Evolutionary conservation across 2,329 filamentous ascomycete species (phyloP).

Genomic region (Cercospora sojina): DNA sequence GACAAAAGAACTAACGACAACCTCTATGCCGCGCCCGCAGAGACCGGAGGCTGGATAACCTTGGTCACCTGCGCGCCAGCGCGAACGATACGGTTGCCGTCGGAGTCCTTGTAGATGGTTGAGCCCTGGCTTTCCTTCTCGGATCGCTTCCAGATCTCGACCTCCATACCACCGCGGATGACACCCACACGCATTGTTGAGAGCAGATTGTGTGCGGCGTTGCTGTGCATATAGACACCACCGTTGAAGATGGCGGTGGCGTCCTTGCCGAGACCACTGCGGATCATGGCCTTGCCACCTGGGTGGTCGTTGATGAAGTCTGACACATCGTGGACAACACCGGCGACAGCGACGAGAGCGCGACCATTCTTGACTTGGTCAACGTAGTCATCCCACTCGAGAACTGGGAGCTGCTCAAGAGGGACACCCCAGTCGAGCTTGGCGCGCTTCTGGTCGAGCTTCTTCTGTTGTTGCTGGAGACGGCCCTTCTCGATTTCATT

Average conservation of each 20-base stretch:
- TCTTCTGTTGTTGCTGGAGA: conserved; percentile 86
- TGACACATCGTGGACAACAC: conserved; percentile 81
- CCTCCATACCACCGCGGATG: conserved; percentile 80
- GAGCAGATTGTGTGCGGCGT: conserved; percentile 83
- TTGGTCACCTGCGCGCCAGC: conserved; percentile 85
- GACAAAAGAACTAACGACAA: background rate
- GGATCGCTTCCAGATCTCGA: conserved; percentile 89
- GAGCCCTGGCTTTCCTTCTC: conserved; percentile 83
- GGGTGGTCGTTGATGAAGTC: conserved; percentile 86
- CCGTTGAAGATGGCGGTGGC: conserved; percentile 90
- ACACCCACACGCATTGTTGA: conserved; percentile 87
- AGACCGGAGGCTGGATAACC: conserved; percentile 73
- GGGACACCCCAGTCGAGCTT: conserved; percentile 83
- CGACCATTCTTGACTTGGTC: conserved; percentile 74
- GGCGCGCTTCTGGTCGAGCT: conserved; percentile 82
- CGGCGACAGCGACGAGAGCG: conserved; percentile 73
- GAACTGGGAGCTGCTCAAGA: conserved; percentile 78
- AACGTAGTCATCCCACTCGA: conserved; percentile 84
- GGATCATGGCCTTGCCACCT: conserved; percentile 86
- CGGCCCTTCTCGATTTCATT: conserved; percentile 94
- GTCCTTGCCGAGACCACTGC: conserved; percentile 78
- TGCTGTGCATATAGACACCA: conserved; percentile 85
- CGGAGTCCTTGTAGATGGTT: conserved; percentile 74
- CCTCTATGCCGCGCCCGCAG: conserved; percentile 74
- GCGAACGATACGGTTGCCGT: conserved; percentile 78